Base-by-base conservation (phyloP, 2,329 filamentous ascomycete species). In the Fusarium compactum region DNA sequence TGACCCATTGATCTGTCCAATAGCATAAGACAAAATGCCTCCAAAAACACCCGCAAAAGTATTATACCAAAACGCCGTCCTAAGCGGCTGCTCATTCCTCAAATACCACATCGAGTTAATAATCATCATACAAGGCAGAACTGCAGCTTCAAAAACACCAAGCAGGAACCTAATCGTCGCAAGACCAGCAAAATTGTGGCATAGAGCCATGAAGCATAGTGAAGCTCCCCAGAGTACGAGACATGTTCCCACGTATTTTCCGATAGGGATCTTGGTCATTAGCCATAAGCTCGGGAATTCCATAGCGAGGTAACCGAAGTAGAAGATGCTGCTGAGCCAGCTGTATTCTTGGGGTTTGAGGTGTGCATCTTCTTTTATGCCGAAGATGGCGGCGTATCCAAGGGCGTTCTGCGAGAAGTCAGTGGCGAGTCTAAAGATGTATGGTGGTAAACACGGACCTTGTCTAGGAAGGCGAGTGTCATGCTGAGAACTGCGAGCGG, bases 251-350 rank as follows among this genome's bases (percentile, higher is more conserved):
- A 76, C 67, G 3, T 69, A 70, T 6, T 73, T 75, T 0, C 70
- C 73, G 1, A 75, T 61, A 0, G 69, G 71, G 0, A 75, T 58
- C 3, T 65, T 68, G 0, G 66, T 71, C 60, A 75, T 69, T 0
- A 77, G 18, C 72, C 72, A 71, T 0, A 74, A 43, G 0, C 44
- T 84, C 0, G 85, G 83, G 61, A 85, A 86, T 18, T 85, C 82
- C 74, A 82, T 84, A 15, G 80, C 77, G 2, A 88, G 81, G 71
- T 87, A 86, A 27, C 81, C 80, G 29, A 82, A 76, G 72, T 82
- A 82, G 48, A 82, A 79, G 45, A 81, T 77, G 14, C 78, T 79
- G 45, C 78, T 76, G 1, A 94, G 82, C 91, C 91, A 94, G 24
- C 85, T 87, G 75, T 90, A 94, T 80, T 92, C 77, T 45, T 79